Conservation (phyloP, 2,329 filamentous ascomycete species). For the Hymenoscyphus repandus region DNA sequence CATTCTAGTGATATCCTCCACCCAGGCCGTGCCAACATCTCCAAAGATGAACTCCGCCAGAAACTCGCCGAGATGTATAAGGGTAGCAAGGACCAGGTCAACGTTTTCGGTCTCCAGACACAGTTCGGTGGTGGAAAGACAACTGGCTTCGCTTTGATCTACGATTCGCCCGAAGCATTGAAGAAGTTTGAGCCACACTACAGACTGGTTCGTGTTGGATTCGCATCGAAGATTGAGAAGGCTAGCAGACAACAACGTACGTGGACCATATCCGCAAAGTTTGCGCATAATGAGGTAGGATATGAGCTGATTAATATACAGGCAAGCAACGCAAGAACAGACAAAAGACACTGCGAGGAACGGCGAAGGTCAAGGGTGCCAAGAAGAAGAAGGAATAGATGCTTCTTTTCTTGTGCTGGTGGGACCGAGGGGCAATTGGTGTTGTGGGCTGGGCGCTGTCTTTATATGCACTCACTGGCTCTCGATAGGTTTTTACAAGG, state of each 20-base stretch:
- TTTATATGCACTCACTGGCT: constrained; percentile 28
- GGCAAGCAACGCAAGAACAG: constrained; percentile 99
- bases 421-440: constrained; percentile 26
- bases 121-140: constrained; percentile 99
- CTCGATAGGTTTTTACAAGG: constrained; percentile 23
- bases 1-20: constrained; percentile 90
- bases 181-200: constrained; percentile 99
- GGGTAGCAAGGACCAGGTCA: constrained; percentile 94
- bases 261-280: constrained; percentile 40
- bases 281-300: constrained; percentile 1
- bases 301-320: constrained; percentile 41
- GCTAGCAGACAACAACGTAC: constrained; percentile 97
- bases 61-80: constrained; percentile 98
- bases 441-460: constrained; percentile 28
- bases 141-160: constrained; percentile 97
- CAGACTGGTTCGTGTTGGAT: constrained; percentile 89
- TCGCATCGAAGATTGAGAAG: constrained; percentile 93
- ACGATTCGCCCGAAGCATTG: constrained; percentile 96
- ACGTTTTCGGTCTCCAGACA: constrained; percentile 96
- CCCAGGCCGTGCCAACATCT: constrained; percentile 96
- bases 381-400: constrained; percentile 90
- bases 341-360: constrained; percentile 96
- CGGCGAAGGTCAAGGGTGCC: constrained; percentile 95
- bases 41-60: constrained; percentile 95
- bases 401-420: constrained; percentile 27